Evolutionary conservation across 352 stramenopile genomes (phyloP).

Genomic region (Plasmopara muralis): DNA sequence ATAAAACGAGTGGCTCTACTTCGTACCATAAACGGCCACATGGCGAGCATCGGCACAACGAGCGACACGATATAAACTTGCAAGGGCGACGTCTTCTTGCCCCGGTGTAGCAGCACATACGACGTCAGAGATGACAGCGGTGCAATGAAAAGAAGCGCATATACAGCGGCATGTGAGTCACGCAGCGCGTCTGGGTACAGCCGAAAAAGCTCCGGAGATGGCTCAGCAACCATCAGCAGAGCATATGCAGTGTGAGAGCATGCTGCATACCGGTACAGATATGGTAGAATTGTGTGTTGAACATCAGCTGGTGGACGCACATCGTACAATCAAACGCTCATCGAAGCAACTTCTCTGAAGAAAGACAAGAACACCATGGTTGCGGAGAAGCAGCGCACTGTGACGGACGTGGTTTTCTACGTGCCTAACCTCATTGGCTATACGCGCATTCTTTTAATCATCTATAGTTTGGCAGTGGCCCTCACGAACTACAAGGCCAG

Average conservation of each 20-base stretch:
- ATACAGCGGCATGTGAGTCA: constrained; percentile 36
- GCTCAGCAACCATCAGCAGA: constrained; percentile 2
- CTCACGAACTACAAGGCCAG: constrained; percentile 65
- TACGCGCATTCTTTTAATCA: constrained; percentile 77
- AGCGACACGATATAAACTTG: constrained; percentile 43
- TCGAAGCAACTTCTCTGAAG: background rate
- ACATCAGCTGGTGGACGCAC: constrained; percentile 1
- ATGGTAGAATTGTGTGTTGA: background rate
- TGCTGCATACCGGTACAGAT: constrained; percentile 3
- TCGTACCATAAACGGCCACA: constrained; percentile 34
- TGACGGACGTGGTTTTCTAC: constrained; percentile 90
- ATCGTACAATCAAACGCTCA: background rate
- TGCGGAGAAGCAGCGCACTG: constrained; percentile 31
- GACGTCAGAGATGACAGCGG: constrained; percentile 32
- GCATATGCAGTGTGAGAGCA: constrained; percentile 3
- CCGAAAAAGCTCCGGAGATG: constrained; percentile 30
- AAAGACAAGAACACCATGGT: constrained; percentile 7
- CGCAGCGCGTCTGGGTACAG: constrained; percentile 42
- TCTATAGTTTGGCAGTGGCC: constrained; percentile 82
- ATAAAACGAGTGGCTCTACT: background rate
- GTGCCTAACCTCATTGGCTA: constrained; percentile 97
- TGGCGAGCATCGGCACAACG: constrained; percentile 30
- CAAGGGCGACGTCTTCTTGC: constrained; percentile 35
- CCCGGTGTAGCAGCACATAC: constrained; percentile 26
- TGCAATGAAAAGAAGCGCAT: constrained; percentile 41